A percentile compares a stretch with the other conserved stretches of the same genome.
phyloP scores from a whole-genome alignment of 768 basidiomycete genomes.

The Favolaschia claudopus region DNA sequence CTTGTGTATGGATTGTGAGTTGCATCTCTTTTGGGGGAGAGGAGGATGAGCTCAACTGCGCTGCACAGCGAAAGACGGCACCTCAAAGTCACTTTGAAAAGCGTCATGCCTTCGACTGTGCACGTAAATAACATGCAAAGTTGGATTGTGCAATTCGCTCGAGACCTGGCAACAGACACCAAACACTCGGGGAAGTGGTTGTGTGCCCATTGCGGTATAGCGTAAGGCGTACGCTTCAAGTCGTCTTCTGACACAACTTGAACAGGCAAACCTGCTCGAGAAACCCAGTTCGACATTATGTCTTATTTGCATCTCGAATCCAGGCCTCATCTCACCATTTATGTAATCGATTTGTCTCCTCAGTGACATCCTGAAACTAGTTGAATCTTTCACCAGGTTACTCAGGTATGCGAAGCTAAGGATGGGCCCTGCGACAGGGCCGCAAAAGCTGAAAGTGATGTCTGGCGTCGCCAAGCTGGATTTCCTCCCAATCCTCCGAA shows the following conservation, averaged over 20 bases:
- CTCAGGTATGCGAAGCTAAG: conserved; percentile 11
- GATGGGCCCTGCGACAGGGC: conserved; percentile 13
- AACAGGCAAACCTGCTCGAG: conserved; percentile 18
- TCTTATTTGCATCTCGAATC: conserved; percentile 1
- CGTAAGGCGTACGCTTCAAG: neutral
- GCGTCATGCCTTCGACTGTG: neutral
- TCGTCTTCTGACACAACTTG: neutral
- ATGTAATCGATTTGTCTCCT: neutral
- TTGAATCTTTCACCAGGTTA: neutral
- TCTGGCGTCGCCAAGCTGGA: conserved; percentile 2
- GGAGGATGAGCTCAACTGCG: neutral
- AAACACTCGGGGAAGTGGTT: conserved; percentile 15
- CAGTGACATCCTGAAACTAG: neutral
- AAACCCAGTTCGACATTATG: neutral
- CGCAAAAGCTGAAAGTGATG: conserved; percentile 12
- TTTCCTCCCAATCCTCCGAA: conserved; percentile 10
- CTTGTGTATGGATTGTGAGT: conserved; percentile 12
- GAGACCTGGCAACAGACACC: neutral
- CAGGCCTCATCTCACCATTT: neutral
- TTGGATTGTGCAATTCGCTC: neutral
- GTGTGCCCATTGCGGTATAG: conserved; percentile 11
- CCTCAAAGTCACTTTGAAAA: conserved; percentile 6
- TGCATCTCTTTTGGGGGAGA: neutral
- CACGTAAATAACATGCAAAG: neutral
- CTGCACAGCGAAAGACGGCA: conserved; percentile 4